Percentiles rank a stretch among this genome's conserved stretches.
Evolutionary conservation across 2,329 filamentous ascomycete species (phyloP).

Genomic region (Penicillium sp.): DNA sequence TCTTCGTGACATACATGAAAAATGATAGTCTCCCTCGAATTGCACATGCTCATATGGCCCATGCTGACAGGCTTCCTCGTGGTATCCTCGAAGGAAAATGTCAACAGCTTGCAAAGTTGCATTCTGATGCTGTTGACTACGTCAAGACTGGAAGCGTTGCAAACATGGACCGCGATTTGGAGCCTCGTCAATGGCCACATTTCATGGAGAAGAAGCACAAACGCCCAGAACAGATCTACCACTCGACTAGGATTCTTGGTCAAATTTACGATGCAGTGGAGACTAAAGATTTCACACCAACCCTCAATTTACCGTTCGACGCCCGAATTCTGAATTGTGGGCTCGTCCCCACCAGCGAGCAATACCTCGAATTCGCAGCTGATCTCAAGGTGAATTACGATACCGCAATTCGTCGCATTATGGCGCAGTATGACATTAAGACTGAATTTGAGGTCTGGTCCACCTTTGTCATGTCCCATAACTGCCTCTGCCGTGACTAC

Average conservation of each 20-base stretch:
- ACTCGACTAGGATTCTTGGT: constrained; percentile 72
- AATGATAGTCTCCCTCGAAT: constrained; percentile 80
- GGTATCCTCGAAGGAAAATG: constrained; percentile 71
- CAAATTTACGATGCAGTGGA: constrained; percentile 77
- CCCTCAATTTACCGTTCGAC: constrained; percentile 75
- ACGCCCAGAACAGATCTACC: constrained; percentile 55
- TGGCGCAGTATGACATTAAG: constrained; percentile 78
- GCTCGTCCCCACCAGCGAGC: constrained; percentile 54
- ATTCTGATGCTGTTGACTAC: constrained; percentile 92
- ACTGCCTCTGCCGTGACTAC: constrained; percentile 72
- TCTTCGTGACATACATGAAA: constrained; percentile 92
- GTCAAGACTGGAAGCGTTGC: constrained; percentile 85
- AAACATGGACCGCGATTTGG: constrained; percentile 60
- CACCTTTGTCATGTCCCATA: constrained; percentile 76
- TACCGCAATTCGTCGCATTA: constrained; percentile 70
- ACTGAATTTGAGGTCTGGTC: constrained; percentile 94
- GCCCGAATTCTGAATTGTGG: constrained; percentile 64
- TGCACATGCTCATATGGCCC: constrained; percentile 77
- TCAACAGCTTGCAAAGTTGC: constrained; percentile 72
- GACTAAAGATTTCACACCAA: constrained; percentile 67
- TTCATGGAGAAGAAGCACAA: constrained; percentile 74
- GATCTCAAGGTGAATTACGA: constrained; percentile 78
- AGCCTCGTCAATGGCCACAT: constrained; percentile 72
- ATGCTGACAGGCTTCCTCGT: constrained; percentile 62
- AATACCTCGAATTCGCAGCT: constrained; percentile 59